Evolutionary conservation across 768 basidiomycete species (phyloP).

Genomic region (Boletus subcaerulescens): DNA sequence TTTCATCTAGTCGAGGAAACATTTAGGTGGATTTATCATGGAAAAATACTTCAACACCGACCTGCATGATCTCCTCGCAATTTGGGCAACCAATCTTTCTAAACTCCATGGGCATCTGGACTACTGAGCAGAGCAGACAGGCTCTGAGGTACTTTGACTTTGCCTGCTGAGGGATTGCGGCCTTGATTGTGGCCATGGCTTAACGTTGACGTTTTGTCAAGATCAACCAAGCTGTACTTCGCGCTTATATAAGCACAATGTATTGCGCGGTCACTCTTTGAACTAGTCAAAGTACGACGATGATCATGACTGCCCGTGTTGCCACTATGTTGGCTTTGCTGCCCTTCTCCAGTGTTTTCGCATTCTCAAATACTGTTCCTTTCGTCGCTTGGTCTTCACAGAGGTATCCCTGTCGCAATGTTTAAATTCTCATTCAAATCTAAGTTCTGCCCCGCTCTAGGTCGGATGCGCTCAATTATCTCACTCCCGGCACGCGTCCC

Average conservation of each 20-base stretch:
- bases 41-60: conserved; percentile 33
- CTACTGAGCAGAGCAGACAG: conserved; percentile 90
- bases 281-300: background rate
- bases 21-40: background rate
- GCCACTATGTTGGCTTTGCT: conserved; percentile 42
- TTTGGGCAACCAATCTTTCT: conserved; percentile 89
- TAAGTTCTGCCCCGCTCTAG: conserved; percentile 29
- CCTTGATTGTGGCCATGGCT: conserved; percentile 3
- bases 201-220: background rate
- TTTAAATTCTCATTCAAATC: background rate
- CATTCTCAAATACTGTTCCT: conserved; percentile 62
- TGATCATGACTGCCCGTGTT: conserved; percentile 46
- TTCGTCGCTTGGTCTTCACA: conserved; percentile 71
- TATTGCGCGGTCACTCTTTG: too few relatives aligned
- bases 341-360: conserved; percentile 41
- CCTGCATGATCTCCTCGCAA: conserved; percentile 94
- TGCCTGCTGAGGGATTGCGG: conserved; percentile 55
- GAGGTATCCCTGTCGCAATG: conserved; percentile 37
- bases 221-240: too few relatives aligned
- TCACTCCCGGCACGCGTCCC: conserved; percentile 35
- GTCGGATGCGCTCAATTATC: conserved; percentile 44
- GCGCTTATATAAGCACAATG: conserved; percentile 17
- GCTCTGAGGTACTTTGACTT: conserved; percentile 79
- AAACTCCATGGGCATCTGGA: conserved; percentile 84
- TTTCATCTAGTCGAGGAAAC: conserved; percentile 65